Evolutionary conservation across 1,284 basidiomycete genomes (phyloP).

Genomic region (Moesziomyces globuligerus): DNA sequence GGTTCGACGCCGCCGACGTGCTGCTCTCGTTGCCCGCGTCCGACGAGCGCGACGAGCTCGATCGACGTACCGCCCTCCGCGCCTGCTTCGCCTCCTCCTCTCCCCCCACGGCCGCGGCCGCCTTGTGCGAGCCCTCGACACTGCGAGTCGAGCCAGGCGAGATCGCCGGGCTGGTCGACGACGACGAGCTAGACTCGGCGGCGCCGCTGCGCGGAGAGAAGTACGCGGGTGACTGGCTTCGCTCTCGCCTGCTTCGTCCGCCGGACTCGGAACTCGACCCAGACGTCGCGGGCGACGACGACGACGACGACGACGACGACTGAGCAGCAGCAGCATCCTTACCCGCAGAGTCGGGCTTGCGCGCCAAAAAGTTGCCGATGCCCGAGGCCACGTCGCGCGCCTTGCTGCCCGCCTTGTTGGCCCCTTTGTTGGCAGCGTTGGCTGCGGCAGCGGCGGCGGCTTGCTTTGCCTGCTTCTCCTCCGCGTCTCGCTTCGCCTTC

Average conservation of each 20-base stretch:
- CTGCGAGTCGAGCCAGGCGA: slow-evolving; percentile 31
- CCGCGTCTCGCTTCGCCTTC: slow-evolving; percentile 35
- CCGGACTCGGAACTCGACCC: slow-evolving; percentile 32
- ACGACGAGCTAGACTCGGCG: slow-evolving; percentile 32
- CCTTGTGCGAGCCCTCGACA: slow-evolving; percentile 8
- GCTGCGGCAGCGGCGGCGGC: slow-evolving; percentile 14
- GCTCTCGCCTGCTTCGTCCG: slow-evolving; percentile 13
- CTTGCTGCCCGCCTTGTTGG: slow-evolving; percentile 3
- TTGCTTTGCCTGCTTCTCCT: slow-evolving; percentile 38
- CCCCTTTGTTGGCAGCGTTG: not conserved
- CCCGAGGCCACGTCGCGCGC: slow-evolving; percentile 23
- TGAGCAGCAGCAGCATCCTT: not conserved
- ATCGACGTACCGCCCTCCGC: slow-evolving; percentile 9
- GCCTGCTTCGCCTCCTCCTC: slow-evolving; percentile 18
- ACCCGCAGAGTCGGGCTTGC: slow-evolving; percentile 11
- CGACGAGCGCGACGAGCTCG: slow-evolving; percentile 25
- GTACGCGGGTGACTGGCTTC: slow-evolving; percentile 39
- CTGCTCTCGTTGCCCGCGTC: slow-evolving; percentile 44
- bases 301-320: not conserved
- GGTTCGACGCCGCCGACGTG: slow-evolving; percentile 39
- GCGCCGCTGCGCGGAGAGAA: slow-evolving; percentile 37
- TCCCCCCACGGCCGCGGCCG: not conserved
- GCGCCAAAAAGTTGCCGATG: slow-evolving; percentile 31
- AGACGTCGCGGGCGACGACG: slow-evolving; percentile 10
- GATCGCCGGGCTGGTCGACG: slow-evolving; percentile 31